Evolutionary conservation across 495 filamentous ascomycete species (phyloP).

Genomic region (Podospora pseudoanserina): DNA sequence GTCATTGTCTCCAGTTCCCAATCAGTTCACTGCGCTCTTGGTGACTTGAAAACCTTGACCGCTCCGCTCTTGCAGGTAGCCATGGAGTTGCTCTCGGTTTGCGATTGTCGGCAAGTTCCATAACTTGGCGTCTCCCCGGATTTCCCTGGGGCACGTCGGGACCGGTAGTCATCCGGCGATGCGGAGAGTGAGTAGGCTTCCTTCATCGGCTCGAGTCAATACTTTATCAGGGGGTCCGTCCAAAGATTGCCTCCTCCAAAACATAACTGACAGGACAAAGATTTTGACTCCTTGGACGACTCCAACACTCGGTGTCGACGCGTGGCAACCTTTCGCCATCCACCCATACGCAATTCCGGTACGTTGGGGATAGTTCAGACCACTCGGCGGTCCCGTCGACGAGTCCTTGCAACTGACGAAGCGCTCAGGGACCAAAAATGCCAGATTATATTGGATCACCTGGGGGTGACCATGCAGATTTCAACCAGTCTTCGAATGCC

Average conservation of each 20-base stretch:
- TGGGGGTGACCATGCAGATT: neutral
- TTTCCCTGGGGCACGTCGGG: neutral
- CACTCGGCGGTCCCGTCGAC: neutral
- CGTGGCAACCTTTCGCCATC: neutral
- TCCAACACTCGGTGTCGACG: neutral
- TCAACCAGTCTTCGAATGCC: neutral
- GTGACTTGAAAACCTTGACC: neutral
- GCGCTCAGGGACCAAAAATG: neutral
- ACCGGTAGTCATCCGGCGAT: neutral
- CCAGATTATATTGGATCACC: neutral
- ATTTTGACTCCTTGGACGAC: neutral
- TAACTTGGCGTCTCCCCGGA: neutral
- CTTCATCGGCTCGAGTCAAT: neutral
- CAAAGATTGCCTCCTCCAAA: neutral
- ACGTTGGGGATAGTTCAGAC: neutral
- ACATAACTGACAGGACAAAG: neutral
- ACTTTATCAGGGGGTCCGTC: neutral
- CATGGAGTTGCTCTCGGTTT: neutral
- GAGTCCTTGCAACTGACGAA: neutral
- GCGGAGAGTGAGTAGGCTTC: neutral
- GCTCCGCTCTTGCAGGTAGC: neutral
- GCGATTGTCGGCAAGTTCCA: neutral
- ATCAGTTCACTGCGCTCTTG: neutral
- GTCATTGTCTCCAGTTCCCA: neutral
- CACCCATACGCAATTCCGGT: neutral